These are phyloP conservation scores for Creolimax fragrantissima DNA, from an alignment of 78 protist species.

Conservation along the genomic window DNA sequence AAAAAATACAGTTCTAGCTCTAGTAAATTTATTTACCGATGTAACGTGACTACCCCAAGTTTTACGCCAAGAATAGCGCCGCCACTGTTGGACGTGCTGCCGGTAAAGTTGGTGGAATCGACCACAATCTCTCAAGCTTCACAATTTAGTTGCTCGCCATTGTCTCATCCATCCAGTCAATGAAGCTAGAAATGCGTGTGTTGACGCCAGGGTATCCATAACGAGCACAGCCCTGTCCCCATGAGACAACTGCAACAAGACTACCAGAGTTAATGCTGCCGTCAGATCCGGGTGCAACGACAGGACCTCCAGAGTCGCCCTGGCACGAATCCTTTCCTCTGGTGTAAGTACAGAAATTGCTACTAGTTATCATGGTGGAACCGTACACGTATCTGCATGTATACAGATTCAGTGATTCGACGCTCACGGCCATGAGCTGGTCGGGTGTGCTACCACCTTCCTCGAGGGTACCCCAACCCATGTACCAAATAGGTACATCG, in stretches of 20 bases:
- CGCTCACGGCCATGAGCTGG: not conserved
- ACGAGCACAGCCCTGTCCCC: not conserved
- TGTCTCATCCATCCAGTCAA: not conserved
- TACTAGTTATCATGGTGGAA: not conserved
- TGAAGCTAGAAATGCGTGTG: not conserved
- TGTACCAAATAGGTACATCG: not conserved
- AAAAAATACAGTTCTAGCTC: too few species aligned
- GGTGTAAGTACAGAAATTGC: not conserved
- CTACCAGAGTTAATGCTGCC: not conserved
- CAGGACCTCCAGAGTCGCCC: not conserved
- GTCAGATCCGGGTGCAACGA: not conserved
- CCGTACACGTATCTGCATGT: not conserved
- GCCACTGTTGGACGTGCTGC: too few species aligned
- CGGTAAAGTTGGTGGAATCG: too few species aligned
- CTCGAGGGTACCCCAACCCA: not conserved
- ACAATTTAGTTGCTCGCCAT: too few species aligned
- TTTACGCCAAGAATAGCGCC: too few species aligned
- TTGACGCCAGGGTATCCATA: not conserved
- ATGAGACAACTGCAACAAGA: not conserved
- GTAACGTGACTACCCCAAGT: too few species aligned
- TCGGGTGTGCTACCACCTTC: not conserved
- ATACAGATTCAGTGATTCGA: not conserved
- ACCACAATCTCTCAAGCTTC: too few species aligned
- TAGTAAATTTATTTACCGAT: too few species aligned
- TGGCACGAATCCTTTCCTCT: not conserved